These are phyloP conservation scores for Solanum hybrid DNA, from an alignment of 305 asterid genomes.

Conservation along the genomic window DNA sequence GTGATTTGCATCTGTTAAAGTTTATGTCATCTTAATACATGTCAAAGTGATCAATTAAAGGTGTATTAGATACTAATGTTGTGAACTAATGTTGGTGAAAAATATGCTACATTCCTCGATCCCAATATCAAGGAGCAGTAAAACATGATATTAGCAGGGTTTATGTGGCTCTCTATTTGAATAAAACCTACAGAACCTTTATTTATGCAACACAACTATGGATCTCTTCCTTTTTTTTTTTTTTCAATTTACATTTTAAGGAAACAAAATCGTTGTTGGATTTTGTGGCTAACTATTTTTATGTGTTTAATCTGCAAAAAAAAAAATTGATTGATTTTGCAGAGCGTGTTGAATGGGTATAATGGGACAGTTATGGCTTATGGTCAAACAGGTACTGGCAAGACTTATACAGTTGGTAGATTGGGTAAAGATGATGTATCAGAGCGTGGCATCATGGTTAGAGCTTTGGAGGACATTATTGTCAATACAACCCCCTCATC, in stretches of 20 bases:
- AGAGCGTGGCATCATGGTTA: constrained; percentile 91
- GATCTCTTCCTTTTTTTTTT: not conserved
- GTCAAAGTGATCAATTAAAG: not conserved
- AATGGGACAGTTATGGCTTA: constrained; percentile 94
- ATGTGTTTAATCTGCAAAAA: not conserved
- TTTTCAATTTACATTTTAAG: not conserved
- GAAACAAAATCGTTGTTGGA: not conserved
- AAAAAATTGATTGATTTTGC: constrained; percentile 22
- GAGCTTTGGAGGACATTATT: constrained; percentile 83
- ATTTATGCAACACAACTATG: not conserved
- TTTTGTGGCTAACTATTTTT: not conserved
- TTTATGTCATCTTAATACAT: not conserved
- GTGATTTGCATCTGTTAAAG: not conserved
- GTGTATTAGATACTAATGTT: not conserved
- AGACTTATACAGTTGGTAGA: constrained; percentile 81
- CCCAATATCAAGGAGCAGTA: not conserved
- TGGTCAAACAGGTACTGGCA: constrained; percentile 96
- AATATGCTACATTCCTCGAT: not conserved
- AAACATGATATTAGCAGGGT: not conserved
- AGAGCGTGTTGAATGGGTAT: constrained; percentile 91
- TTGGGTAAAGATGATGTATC: constrained; percentile 69
- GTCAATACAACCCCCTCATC: constrained; percentile 37
- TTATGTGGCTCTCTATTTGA: not conserved
- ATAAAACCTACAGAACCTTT: not conserved
- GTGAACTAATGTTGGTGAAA: not conserved